Evolutionary conservation across 2,329 filamentous ascomycete species (phyloP).

Genomic region (Aurifilum marmelostoma): DNA sequence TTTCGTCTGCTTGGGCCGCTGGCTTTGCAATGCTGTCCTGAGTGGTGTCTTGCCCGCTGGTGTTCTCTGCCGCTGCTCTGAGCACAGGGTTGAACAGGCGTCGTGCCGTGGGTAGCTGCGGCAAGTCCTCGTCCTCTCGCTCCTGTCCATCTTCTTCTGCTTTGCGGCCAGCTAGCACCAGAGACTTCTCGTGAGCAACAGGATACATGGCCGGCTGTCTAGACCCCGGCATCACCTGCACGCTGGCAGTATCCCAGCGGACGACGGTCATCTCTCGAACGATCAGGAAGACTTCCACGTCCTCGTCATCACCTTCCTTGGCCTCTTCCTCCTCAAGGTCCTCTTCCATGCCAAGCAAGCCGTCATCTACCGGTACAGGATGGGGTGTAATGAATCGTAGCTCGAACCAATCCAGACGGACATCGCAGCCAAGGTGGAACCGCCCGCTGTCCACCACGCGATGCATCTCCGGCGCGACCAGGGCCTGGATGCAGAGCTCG

Average conservation of each 20-base stretch:
- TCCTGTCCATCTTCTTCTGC: neutral
- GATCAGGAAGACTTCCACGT: slow-evolving; percentile 48
- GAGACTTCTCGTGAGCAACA: neutral
- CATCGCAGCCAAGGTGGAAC: slow-evolving; percentile 53
- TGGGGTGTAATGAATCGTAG: slow-evolving; percentile 34
- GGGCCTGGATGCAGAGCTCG: slow-evolving; percentile 56
- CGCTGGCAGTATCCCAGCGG: slow-evolving; percentile 52
- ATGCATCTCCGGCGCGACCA: slow-evolving; percentile 51
- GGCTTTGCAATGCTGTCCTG: neutral
- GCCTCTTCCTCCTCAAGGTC: slow-evolving; percentile 1
- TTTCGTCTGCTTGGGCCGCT: slow-evolving; percentile 24
- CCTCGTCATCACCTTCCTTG: neutral
- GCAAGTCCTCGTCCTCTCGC: neutral
- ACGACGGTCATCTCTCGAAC: slow-evolving; percentile 49
- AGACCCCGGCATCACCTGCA: slow-evolving; percentile 32
- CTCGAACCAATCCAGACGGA: slow-evolving; percentile 49
- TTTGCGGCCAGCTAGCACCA: neutral
- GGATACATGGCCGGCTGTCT: neutral
- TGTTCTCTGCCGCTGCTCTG: neutral
- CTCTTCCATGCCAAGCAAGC: slow-evolving; percentile 1
- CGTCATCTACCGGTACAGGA: slow-evolving; percentile 27
- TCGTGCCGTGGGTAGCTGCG: neutral
- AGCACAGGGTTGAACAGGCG: neutral
- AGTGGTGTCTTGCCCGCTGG: neutral
- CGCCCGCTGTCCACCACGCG: slow-evolving; percentile 50